Conservation (phyloP, 2,329 filamentous ascomycete genomes). For the Ceratocystis albifundus region DNA sequence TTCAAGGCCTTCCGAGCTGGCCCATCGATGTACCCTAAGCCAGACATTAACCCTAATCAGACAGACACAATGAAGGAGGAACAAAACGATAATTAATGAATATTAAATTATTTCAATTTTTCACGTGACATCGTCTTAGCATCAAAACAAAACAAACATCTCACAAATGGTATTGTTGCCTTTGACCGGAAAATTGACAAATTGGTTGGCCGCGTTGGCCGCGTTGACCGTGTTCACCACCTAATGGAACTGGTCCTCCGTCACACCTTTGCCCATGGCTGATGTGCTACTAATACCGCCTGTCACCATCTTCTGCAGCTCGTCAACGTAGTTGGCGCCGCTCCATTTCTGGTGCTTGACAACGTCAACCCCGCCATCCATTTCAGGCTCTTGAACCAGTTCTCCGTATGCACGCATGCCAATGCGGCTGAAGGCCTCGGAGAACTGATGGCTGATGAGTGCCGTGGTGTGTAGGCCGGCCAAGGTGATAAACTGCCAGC, state of each 20-base stretch:
- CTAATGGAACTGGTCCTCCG: constrained; percentile 84
- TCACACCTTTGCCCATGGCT: constrained; percentile 96
- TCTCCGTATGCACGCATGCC: constrained; percentile 97
- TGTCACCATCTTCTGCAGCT: constrained; percentile 91
- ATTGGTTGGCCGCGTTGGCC: not conserved
- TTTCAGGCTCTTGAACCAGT: constrained; percentile 95
- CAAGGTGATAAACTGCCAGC: constrained; percentile 99
- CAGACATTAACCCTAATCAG: not conserved
- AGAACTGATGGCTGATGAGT: constrained; percentile 81
- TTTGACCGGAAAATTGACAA: too few species aligned
- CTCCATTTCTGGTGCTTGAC: constrained; percentile 99
- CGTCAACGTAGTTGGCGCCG: constrained; percentile 88
- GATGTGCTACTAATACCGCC: constrained; percentile 84
- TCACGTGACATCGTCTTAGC: not conserved
- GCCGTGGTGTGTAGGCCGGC: constrained; percentile 93
- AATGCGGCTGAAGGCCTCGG: constrained; percentile 63
- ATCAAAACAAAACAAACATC: not conserved
- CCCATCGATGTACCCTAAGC: not conserved
- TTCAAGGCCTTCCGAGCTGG: not conserved
- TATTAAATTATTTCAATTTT: not conserved
- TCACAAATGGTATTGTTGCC: too few species aligned
- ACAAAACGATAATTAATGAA: not conserved
- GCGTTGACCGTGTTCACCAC: not conserved
- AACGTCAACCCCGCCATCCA: constrained; percentile 79
- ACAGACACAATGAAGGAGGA: not conserved